Evolutionary conservation across 495 filamentous ascomycete genomes (phyloP).

Genomic region (Parmelia sp.): DNA sequence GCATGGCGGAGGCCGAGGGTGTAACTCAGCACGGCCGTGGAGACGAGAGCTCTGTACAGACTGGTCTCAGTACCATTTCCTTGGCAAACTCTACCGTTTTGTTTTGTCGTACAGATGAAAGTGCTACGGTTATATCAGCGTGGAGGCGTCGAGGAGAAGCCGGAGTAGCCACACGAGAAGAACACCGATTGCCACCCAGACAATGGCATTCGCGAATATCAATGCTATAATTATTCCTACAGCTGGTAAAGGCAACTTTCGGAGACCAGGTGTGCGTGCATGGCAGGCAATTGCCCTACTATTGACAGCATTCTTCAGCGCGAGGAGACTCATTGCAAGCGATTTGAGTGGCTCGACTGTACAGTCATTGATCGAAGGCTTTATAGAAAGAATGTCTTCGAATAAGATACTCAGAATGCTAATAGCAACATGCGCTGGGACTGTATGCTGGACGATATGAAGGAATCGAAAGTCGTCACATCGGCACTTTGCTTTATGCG

Average conservation of each 20-base stretch:
- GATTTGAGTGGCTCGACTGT: not conserved
- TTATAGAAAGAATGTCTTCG: too few relatives aligned
- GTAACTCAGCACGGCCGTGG: slow-evolving; percentile 76
- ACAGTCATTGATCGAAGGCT: not conserved
- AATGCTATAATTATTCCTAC: slow-evolving; percentile 62
- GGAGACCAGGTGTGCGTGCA: slow-evolving; percentile 42
- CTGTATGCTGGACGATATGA: not conserved
- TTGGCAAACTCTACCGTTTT: not conserved
- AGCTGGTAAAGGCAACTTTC: slow-evolving; percentile 57
- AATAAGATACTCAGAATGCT: too few relatives aligned
- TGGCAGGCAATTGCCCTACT: slow-evolving; percentile 28
- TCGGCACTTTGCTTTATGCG: not conserved
- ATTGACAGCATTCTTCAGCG: slow-evolving; percentile 6
- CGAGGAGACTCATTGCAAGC: slow-evolving; percentile 8
- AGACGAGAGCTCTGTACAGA: slow-evolving; percentile 52
- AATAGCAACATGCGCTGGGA: too few relatives aligned
- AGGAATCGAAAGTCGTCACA: not conserved
- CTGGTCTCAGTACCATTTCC: not conserved
- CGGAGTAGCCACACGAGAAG: slow-evolving; percentile 47
- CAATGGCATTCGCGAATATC: slow-evolving; percentile 56
- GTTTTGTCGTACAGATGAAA: slow-evolving; percentile 28
- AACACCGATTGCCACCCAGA: slow-evolving; percentile 68
- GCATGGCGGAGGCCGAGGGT: slow-evolving; percentile 90
- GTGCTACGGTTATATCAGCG: slow-evolving; percentile 25
- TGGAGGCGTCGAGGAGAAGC: not conserved